Base-by-base conservation (phyloP, 2,329 filamentous ascomycete species). In the Cercospora sp. region DNA sequence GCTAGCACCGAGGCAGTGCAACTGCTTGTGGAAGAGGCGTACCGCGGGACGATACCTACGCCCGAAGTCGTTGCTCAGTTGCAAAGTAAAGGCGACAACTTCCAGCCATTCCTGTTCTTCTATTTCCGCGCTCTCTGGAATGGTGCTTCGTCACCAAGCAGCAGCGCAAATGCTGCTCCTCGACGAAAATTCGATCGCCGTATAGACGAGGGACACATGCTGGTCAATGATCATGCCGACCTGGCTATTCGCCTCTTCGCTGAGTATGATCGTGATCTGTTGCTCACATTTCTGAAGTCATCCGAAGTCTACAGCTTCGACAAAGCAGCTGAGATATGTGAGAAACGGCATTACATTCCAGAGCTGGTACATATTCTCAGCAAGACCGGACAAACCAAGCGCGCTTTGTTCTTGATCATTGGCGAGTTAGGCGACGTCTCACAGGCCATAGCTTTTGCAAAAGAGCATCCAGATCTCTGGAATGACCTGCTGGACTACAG, bases 301-400 rank as follows among this genome's bases (percentile, higher is more conserved):
- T 94, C 92, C 8, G 72, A 74, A 24, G 90, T 90, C 1, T 99
- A 98, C 78, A 89, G 89, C n/a, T 93, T 97, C 73, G 93, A 95
- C 75, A 90, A 79, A 85, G 88, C 92, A 81, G 79, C 91, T 81
- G 71, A 87, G 82, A 85, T 96, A 74, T 99, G 95, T 77, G 93
- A 98, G 79, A 82, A 85, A 13, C 86, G 88, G 72, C 89, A 90
- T 72, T 98, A 91, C 79, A 91, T 96, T 59, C 91, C 93, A 43
- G 95, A 99, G 78, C 87, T 98, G n/a, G 94, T 99, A 71, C 95
- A 95, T 76, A 87, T 99, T 1, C 91, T 98, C 75, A 96, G 93
- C 69, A 97, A 97, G 79, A 98, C 93, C 0, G 95, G 95, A 0
- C 90, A 97, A 79, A 95, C 93, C 74, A 97, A 97, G 79, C 89